A percentile compares a stretch with the other conserved stretches of the same genome.
Conservation (phyloP, 805 yeast genomes). For the Saccharomycodes ludwigii region DNA sequence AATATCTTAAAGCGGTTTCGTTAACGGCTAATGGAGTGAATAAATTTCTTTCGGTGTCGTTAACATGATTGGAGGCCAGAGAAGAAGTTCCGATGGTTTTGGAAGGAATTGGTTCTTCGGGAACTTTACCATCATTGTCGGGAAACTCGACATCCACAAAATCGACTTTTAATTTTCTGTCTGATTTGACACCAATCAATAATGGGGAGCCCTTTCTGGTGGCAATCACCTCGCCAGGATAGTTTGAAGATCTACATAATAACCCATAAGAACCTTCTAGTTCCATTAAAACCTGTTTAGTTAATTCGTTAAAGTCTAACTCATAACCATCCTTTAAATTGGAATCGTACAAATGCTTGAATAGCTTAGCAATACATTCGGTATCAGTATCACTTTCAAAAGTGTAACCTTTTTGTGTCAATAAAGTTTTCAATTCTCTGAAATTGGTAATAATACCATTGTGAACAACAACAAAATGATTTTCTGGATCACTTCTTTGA, state of each 20-base stretch:
- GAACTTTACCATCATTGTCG: conserved; percentile 34
- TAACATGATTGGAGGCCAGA: conserved; percentile 4
- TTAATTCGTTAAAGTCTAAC: conserved; percentile 80
- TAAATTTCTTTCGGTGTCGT: conserved; percentile 17
- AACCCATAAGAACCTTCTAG: conserved; percentile 97
- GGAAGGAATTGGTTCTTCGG: conserved; percentile 18
- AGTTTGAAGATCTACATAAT: conserved; percentile 80
- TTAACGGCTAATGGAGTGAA: conserved; percentile 43
- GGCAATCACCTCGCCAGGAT: conserved; percentile 92
- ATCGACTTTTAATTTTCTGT: conserved; percentile 89
- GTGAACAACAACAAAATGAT: conserved; percentile 88
- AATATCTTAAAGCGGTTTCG: conserved; percentile 53
- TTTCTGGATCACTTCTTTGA: conserved; percentile 71
- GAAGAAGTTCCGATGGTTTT: conserved; percentile 12
- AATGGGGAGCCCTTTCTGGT: conserved; percentile 98
- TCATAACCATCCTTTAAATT: conserved; percentile 60
- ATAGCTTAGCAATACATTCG: conserved; percentile 92
- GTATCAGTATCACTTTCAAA: conserved; percentile 95
- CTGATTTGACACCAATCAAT: conserved; percentile 94
- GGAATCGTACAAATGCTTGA: conserved; percentile 80
- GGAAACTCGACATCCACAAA: conserved; percentile 98
- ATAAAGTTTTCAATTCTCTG: conserved; percentile 77
- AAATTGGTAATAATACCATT: conserved; percentile 97
- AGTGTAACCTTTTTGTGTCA: conserved; percentile 62
- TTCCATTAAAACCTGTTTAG: conserved; percentile 84